Percentiles rank a stretch among this genome's conserved stretches.
Evolutionary conservation across 139 green algal species (phyloP).

Genomic region (Picochlorum sp.): DNA sequence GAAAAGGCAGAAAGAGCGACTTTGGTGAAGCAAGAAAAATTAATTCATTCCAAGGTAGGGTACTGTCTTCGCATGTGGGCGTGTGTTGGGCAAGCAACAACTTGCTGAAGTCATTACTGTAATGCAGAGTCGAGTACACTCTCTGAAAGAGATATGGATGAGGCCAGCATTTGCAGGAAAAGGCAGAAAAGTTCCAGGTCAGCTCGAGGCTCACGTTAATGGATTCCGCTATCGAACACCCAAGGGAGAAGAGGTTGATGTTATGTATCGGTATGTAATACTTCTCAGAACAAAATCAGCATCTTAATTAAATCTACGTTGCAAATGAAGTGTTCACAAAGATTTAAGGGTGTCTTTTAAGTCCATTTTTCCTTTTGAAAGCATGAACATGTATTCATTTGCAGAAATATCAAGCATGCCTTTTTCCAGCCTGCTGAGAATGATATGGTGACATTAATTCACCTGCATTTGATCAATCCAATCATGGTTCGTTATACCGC

Average conservation of each 20-base stretch:
- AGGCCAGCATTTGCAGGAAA: slow-evolving; percentile 75
- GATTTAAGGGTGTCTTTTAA: too few relatives aligned
- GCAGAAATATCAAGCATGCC: slow-evolving; percentile 94
- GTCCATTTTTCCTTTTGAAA: slow-evolving; percentile 18
- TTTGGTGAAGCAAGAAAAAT: slow-evolving; percentile 89
- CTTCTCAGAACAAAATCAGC: too few relatives aligned
- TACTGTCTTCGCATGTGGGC: slow-evolving; percentile 14
- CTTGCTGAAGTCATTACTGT: background rate
- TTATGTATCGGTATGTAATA: too few relatives aligned
- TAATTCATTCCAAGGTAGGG: slow-evolving; percentile 60
- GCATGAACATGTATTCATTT: too few relatives aligned
- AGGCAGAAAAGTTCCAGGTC: slow-evolving; percentile 81
- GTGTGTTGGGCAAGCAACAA: background rate
- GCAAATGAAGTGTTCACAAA: background rate
- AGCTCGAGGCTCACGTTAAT: slow-evolving; percentile 90
- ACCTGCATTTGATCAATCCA: slow-evolving; percentile 95
- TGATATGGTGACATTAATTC: slow-evolving; percentile 93
- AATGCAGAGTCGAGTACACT: slow-evolving; percentile 47
- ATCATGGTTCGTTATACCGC: slow-evolving; percentile 93
- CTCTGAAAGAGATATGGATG: slow-evolving; percentile 90
- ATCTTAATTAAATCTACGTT: background rate
- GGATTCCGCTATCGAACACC: slow-evolving; percentile 89
- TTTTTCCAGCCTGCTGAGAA: slow-evolving; percentile 93
- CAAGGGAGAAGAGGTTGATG: slow-evolving; percentile 79
- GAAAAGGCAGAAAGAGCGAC: slow-evolving; percentile 87